A percentile compares a stretch with the other conserved stretches of the same genome.
Conservation (phyloP, 2,329 filamentous ascomycete species). For the Aspergillus pseudotamarii region DNA sequence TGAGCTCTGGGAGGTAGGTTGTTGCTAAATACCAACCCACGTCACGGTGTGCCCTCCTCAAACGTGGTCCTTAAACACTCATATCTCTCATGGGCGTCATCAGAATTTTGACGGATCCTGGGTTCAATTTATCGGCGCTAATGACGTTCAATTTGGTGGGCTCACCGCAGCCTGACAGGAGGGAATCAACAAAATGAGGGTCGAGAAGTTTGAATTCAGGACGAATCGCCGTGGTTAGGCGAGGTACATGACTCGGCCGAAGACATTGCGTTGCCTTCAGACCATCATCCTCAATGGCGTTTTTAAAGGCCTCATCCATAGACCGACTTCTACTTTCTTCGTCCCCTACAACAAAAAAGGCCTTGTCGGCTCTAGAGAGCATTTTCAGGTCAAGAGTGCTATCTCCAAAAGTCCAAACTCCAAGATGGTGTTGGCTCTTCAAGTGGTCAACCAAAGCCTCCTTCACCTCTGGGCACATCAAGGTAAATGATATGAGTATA, state of each 20-base stretch:
- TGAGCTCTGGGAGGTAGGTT: constrained; percentile 45
- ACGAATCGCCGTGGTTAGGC: constrained; percentile 48
- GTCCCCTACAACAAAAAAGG: constrained; percentile 59
- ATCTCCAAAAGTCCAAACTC: constrained; percentile 64
- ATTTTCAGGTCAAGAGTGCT: constrained; percentile 62
- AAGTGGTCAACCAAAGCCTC: constrained; percentile 50
- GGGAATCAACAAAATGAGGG: constrained; percentile 27
- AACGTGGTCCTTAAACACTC: constrained; percentile 43
- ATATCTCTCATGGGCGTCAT: constrained; percentile 59
- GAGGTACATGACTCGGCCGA: constrained; percentile 46
- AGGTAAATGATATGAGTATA: constrained; percentile 66
- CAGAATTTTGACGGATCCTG: constrained; percentile 53
- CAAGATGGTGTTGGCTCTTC: constrained; percentile 31
- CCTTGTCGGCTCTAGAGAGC: constrained; percentile 56
- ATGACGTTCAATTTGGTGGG: constrained; percentile 14
- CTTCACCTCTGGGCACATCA: constrained; percentile 51
- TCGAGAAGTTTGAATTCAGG: constrained; percentile 45
- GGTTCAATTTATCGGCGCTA: constrained; percentile 51
- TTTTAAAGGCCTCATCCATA: constrained; percentile 54
- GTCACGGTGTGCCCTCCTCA: constrained; percentile 54
- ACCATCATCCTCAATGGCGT: constrained; percentile 45
- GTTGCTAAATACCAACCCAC: constrained; percentile 59
- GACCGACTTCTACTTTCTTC: constrained; percentile 50
- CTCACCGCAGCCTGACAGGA: constrained; percentile 15
- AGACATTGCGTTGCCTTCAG: constrained; percentile 53